Base-by-base conservation (phyloP, 2,329 filamentous ascomycete genomes). In the Talaromyces sp. region DNA sequence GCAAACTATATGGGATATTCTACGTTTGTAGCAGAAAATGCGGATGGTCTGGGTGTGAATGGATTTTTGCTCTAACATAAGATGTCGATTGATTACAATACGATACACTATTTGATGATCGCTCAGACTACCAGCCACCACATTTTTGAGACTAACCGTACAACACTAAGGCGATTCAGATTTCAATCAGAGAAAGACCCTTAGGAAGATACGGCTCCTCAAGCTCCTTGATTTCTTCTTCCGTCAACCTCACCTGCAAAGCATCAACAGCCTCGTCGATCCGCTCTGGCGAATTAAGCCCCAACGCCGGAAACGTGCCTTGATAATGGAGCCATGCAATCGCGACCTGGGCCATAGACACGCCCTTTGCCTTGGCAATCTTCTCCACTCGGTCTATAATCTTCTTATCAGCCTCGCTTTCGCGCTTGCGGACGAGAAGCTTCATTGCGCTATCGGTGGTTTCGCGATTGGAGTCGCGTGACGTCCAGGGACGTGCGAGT, bases 231-330 rank as follows among this genome's bases (percentile, higher is more conserved):
- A 84, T 80, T 69, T 89, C 86, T 65, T 88, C 84, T 0, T 81
- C 78, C 0, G 79, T 83, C 64, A 90, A 71, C 50, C 77, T 72
- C 40, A 82, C 75, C 64, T 76, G 75, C 46, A 75, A 71, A 59
- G 75, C 77, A 46, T 77, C 75, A n/a, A 87, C 77, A 1, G 85
- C 84, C 75, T 89, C 85, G 39, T 87, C 83, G 50, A 90, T 82
- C n/a, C 87, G 77, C 63, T 80, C 78, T 37, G 82, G 76, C 60
- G 79, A 88, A 65, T 80, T 83, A 67, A 89, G 78, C 0, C 88
- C 56, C 31, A 59, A 1, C 25, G 31, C 31, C 7, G 56, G 56
- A 37, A 21, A 44, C 3, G 55, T 31, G 23, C 39, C 56, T 7
- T 39, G 40, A 33, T 48, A 21, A 8, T 37, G 39, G 35, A 59